These are phyloP conservation scores for Tetradesmus obliquus DNA, from an alignment of 139 green algal species.

Conservation along the genomic window DNA sequence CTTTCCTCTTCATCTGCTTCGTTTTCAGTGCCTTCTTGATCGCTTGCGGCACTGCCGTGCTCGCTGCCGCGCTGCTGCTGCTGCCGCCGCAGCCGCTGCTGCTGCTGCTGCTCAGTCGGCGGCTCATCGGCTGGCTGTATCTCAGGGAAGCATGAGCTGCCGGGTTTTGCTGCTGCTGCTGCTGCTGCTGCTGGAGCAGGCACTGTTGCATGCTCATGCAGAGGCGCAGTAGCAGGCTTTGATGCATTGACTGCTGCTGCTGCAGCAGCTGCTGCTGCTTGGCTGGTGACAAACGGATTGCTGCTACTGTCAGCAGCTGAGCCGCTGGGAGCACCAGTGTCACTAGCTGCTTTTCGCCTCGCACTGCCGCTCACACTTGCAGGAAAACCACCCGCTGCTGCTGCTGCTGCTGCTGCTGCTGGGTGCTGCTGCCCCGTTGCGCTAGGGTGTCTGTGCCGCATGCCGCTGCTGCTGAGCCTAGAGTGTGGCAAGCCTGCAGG, in stretches of 20 bases:
- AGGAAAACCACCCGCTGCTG: not conserved
- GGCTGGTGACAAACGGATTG: too few relatives aligned
- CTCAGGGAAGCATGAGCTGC: not conserved
- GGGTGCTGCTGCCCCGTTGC: not conserved
- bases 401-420: conserved; percentile 11
- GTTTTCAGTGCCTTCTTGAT: not conserved
- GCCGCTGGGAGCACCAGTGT: not conserved
- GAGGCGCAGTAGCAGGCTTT: not conserved
- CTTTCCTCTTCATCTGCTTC: not conserved
- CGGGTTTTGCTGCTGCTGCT: not conserved
- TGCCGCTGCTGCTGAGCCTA: conserved; percentile 14
- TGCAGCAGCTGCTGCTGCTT: not conserved
- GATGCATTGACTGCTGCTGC: not conserved
- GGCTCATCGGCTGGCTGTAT: not conserved
- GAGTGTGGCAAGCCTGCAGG: not conserved
- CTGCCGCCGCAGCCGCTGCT: not conserved
- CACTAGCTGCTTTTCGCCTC: not conserved
- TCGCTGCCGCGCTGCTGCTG: not conserved
- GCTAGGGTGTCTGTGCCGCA: not conserved
- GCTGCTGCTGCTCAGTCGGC: not conserved
- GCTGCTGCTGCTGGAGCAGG: not conserved
- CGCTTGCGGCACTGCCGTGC: not conserved
- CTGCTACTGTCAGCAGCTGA: not conserved
- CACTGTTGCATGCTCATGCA: not conserved
- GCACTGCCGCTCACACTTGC: not conserved